Evolutionary conservation across 1,284 basidiomycete genomes (phyloP), one percentile per base, ranked within the genome.

Genomic region (Vanrija sp.): DNA sequence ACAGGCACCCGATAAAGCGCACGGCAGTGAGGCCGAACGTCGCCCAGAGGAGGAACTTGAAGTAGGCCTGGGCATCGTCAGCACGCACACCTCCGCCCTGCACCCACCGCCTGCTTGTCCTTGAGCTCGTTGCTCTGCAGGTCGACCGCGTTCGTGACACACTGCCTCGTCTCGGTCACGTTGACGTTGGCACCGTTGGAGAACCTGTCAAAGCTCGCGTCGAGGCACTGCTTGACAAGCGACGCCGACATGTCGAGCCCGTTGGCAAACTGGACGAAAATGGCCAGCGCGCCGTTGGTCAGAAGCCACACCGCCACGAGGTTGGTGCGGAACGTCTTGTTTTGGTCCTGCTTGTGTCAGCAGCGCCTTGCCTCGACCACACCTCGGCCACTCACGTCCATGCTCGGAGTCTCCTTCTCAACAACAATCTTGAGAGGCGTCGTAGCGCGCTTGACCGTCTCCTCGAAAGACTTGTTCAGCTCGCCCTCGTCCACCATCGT

Each of bases 291-390:
- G 19, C 87, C 88, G 68, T 95, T 95, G 10, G 83, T 76, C 52
- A 94, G 76, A 82, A 95, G 88, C 92, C 92, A 95, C 53, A 82
- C 79, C 2, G 86, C 83, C 6, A 94, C 89, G 8, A 92, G 80
- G 59, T 89, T 85, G 2, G 91, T 94, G 60, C 92, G 85, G 86
- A 95, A 96, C 1, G 92, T 94, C 77, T 86, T 89, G 79, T 95
- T 95, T 74, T 87, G 81, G 68, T 93, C 90, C 76, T 78, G 47
- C 6, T n/a, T 9, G 14, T 6, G 42, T 25, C 14, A 44, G 42
- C 23, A 18, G 0, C 24, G 15, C 16, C 24, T 27, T 3, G 15
- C 2, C n/a, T 23, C 9, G 10, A 19, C 4, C 18, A 47, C 14
- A 12, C 15, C 8, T 31, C 2, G 24, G 15, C 31, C 12, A 69